These are phyloP conservation scores for Gossypium mustelinum DNA, from an alignment of 345 rosid genomes.

Conservation along the genomic window DNA sequence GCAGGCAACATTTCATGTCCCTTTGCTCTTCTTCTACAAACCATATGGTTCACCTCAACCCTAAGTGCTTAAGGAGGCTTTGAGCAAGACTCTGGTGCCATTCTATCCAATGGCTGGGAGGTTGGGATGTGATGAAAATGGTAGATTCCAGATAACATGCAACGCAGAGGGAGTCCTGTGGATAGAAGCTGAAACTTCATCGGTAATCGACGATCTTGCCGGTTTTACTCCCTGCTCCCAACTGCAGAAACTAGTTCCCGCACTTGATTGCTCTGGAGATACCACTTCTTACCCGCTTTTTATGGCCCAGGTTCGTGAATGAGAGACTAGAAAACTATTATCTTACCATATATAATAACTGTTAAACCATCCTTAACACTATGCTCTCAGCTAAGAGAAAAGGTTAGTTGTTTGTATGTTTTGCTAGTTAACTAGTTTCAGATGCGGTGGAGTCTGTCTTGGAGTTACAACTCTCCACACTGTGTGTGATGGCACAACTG, in stretches of 20 bases:
- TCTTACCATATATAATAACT: no score
- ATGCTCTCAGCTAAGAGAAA: background rate
- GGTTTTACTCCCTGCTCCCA: constrained; percentile 19
- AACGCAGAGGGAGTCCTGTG: constrained; percentile 31
- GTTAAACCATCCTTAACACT: no score
- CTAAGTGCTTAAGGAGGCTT: constrained; percentile 23
- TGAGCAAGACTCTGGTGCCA: constrained; percentile 28
- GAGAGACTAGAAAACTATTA: background rate
- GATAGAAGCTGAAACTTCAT: constrained; percentile 29
- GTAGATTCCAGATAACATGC: constrained; percentile 28
- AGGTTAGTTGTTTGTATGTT: background rate
- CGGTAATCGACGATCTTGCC: constrained; percentile 17
- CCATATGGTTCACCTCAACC: constrained; percentile 11
- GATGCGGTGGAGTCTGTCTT: constrained; percentile 59
- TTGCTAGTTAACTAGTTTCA: constrained; percentile 61
- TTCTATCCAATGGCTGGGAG: constrained; percentile 38
- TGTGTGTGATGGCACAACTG: constrained; percentile 62
- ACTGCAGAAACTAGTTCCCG: constrained; percentile 14
- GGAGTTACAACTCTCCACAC: constrained; percentile 64
- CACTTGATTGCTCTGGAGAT: constrained; percentile 18
- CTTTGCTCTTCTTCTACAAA: constrained; percentile 20
- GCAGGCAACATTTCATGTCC: background rate
- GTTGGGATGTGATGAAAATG: constrained; percentile 22
- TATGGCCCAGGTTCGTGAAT: constrained; percentile 41
- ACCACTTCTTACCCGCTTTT: constrained; percentile 26